These are phyloP conservation scores for Mortierella sp. DNA, from an alignment of 371 early-diverging fungal species.

Conservation along the genomic window DNA sequence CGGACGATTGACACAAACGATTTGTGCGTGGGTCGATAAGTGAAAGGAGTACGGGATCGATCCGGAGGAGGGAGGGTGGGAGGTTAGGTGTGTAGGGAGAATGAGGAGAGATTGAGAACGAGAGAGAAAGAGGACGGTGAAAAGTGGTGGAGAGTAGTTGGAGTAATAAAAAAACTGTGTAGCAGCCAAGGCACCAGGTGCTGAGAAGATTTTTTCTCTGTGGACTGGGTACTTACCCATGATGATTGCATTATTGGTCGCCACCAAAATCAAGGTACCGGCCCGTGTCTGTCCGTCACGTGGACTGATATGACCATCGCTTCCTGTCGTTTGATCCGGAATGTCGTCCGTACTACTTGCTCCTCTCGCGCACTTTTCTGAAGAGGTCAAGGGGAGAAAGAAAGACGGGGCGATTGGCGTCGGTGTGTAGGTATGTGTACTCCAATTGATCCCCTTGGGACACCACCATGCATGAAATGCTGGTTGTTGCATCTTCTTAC, in stretches of 20 bases:
- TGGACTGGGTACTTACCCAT: neutral
- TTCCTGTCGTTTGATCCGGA: neutral
- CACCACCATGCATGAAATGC: too few relatives aligned
- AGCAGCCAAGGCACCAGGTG: neutral
- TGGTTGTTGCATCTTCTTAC: too few relatives aligned
- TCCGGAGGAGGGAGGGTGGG: neutral
- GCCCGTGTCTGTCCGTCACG: neutral
- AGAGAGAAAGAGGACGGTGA: neutral
- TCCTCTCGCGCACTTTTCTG: neutral
- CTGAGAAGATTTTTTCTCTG: neutral
- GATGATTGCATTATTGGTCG: neutral
- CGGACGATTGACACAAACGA: slow-evolving; percentile 43
- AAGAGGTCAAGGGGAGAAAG: too few relatives aligned
- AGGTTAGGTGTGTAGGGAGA: neutral
- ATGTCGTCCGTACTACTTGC: neutral
- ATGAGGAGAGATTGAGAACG: neutral
- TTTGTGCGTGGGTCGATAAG: slow-evolving; percentile 47
- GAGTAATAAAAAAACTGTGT: neutral
- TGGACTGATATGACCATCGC: neutral
- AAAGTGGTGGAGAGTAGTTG: neutral
- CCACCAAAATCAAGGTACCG: neutral
- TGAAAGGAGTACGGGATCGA: slow-evolving; percentile 18
- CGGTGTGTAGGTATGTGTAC: too few relatives aligned
- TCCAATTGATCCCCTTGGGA: too few relatives aligned
- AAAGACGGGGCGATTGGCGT: too few relatives aligned